Conservation (phyloP, 2,329 filamentous ascomycete genomes). For the Emydomyces testavorans region DNA sequence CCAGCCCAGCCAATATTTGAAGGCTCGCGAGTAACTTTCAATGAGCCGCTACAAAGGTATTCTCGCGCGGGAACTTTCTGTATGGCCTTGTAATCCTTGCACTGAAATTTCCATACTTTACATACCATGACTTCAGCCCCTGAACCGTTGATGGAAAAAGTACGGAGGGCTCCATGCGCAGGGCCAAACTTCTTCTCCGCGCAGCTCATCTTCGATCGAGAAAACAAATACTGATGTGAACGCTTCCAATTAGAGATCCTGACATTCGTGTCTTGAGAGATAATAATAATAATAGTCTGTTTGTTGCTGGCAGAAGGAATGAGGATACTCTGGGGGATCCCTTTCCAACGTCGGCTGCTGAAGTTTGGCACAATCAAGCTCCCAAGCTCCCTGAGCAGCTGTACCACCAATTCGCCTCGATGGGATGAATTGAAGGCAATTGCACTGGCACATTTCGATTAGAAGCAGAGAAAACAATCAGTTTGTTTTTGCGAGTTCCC, state of each 20-base stretch:
- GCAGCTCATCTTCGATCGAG: too few species aligned
- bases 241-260: neutral
- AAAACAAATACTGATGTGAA: too few species aligned
- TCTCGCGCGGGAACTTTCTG: neutral
- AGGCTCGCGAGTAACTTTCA: neutral
- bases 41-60: neutral
- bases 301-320: neutral
- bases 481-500: neutral
- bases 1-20: neutral
- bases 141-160: neutral
- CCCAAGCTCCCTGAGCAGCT: neutral
- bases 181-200: too few species aligned
- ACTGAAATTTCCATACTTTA: too few species aligned
- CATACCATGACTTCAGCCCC: slow-evolving; percentile 3
- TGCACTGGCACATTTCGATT: neutral
- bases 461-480: neutral
- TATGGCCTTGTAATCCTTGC: neutral
- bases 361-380: neutral
- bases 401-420: neutral
- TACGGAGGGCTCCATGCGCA: neutral
- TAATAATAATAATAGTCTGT: neutral
- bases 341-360: neutral
- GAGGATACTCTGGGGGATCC: neutral
- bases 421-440: neutral
- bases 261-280: neutral